Evolutionary conservation across 2,329 filamentous ascomycete genomes (phyloP).

Genomic region (Ascochyta koolunga): DNA sequence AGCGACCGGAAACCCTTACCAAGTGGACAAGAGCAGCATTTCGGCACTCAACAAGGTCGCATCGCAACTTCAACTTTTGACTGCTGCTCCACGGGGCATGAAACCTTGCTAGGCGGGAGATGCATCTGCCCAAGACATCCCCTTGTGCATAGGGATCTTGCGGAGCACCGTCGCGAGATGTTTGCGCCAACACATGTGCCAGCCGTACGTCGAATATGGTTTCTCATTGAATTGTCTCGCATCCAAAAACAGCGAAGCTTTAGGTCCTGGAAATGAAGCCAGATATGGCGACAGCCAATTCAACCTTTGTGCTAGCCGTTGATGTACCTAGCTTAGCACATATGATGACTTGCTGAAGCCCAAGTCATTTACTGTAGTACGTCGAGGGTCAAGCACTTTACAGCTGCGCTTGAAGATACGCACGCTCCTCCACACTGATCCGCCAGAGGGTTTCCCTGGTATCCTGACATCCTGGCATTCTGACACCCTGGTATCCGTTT

Average conservation of each 20-base stretch:
- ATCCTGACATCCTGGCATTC: no score
- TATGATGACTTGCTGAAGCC: conserved; percentile 1
- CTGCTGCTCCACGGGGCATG: neutral
- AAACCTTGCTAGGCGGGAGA: neutral
- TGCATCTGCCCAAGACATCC: neutral
- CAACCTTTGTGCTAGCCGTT: conserved; percentile 1
- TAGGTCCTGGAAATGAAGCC: neutral
- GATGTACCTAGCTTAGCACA: neutral
- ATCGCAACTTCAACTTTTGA: neutral
- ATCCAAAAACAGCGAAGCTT: neutral
- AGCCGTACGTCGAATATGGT: neutral
- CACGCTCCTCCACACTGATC: conserved; percentile 1
- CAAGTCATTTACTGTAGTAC: conserved; percentile 1
- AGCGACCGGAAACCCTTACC: neutral
- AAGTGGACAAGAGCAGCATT: conserved; percentile 10
- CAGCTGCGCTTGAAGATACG: neutral
- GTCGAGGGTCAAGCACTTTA: neutral
- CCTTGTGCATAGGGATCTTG: neutral
- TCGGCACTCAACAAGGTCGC: neutral
- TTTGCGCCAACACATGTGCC: neutral
- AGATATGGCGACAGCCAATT: neutral
- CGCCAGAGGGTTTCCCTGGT: no score
- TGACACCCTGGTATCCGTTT: no score
- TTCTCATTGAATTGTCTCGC: neutral
- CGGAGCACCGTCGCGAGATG: neutral